phyloP scores from a whole-genome alignment of 2,329 filamentous ascomycete species.

The Cryphonectria nitschkei region DNA sequence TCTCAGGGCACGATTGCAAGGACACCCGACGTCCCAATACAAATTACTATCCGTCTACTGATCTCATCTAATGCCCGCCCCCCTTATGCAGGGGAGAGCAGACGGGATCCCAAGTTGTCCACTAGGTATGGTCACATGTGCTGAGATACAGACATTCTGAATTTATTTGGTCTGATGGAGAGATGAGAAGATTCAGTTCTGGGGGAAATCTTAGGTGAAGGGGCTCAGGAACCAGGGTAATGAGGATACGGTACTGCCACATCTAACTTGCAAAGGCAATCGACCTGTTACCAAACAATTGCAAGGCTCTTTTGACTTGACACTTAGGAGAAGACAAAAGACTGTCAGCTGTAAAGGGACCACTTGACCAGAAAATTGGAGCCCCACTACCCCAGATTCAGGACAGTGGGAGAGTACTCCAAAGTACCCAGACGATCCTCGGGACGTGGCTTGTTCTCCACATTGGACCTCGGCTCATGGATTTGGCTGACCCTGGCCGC shows the following conservation, averaged over 20 bases:
- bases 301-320: not conserved
- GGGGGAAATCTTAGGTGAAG: too few species aligned
- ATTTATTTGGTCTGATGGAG: not conserved
- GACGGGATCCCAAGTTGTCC: not conserved
- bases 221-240: too few species aligned
- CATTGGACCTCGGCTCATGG: slow-evolving; percentile 25
- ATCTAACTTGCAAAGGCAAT: not conserved
- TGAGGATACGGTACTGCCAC: not conserved
- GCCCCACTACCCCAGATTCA: slow-evolving; percentile 6
- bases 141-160: not conserved
- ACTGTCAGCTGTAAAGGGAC: slow-evolving; percentile 1
- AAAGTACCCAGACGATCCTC: not conserved
- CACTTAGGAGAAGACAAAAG: not conserved
- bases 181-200: not conserved
- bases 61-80: too few species aligned
- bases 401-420: not conserved
- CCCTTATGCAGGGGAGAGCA: not conserved
- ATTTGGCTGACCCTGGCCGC: slow-evolving; percentile 17
- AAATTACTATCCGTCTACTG: too few species aligned
- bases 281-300: not conserved
- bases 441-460: slow-evolving; percentile 17
- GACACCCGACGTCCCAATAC: too few species aligned
- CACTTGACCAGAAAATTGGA: not conserved
- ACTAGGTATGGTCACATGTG: not conserved
- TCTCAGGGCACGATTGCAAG: too few species aligned